phyloP scores from a whole-genome alignment of 2,329 filamentous ascomycete genomes.

The Xylaria sp. region DNA sequence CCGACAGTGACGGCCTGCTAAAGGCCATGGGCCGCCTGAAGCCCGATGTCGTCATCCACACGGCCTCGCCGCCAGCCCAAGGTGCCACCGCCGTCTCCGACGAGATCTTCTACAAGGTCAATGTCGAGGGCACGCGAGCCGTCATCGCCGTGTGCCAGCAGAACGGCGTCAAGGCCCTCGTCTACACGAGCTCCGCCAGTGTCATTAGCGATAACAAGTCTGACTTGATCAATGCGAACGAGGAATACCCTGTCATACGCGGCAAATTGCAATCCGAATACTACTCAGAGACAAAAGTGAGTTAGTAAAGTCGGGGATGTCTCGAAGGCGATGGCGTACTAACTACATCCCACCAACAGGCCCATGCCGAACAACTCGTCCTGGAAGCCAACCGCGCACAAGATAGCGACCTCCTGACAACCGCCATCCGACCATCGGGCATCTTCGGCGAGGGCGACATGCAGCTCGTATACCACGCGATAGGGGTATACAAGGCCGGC shows the following conservation, averaged over 20 bases:
- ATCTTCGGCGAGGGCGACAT: constrained; percentile 93
- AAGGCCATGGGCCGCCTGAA: constrained; percentile 72
- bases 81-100: constrained; percentile 64
- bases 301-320: background rate
- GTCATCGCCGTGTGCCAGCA: constrained; percentile 79
- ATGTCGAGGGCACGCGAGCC: constrained; percentile 85
- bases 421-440: constrained; percentile 83
- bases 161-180: constrained; percentile 80
- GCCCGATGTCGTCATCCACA: constrained; percentile 91
- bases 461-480: constrained; percentile 77
- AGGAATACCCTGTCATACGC: constrained; percentile 80
- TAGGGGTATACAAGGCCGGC: constrained; percentile 74
- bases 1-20: constrained; percentile 69
- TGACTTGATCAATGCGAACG: constrained; percentile 86
- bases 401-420: constrained; percentile 72
- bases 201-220: constrained; percentile 83
- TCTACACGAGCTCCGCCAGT: constrained; percentile 91
- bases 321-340: constrained; percentile 21
- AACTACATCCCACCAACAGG: constrained; percentile 55
- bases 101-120: constrained; percentile 80
- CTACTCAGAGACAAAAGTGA: constrained; percentile 91
- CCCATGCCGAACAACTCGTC: constrained; percentile 83
- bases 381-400: constrained; percentile 76
- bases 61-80: constrained; percentile 76
- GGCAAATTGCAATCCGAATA: constrained; percentile 79